Conservation (phyloP, 2,329 filamentous ascomycete genomes). For the Verticillium dahliae region DNA sequence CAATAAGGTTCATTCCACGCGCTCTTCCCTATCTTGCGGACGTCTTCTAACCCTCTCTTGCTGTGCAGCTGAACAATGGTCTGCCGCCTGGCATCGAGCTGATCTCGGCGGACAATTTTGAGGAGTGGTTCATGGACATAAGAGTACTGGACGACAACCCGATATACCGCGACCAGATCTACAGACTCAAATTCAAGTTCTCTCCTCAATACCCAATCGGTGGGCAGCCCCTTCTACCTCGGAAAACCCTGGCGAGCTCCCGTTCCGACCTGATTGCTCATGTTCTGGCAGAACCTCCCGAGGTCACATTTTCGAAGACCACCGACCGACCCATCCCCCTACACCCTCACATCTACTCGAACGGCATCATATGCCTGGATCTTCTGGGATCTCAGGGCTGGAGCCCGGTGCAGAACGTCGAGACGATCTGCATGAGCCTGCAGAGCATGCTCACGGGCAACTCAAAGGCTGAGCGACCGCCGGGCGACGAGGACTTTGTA, state of each 20-base stretch:
- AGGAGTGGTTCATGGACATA: slow-evolving; percentile 92
- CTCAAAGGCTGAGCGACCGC: slow-evolving; percentile 81
- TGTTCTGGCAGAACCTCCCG: slow-evolving; percentile 61
- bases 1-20: slow-evolving; percentile 36
- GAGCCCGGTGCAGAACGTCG: slow-evolving; percentile 95
- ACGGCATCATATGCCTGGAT: slow-evolving; percentile 97
- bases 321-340: slow-evolving; percentile 71
- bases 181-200: slow-evolving; percentile 84
- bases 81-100: slow-evolving; percentile 69
- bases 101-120: slow-evolving; percentile 72
- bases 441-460: slow-evolving; percentile 99
- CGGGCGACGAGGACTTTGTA: slow-evolving; percentile 87
- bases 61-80: slow-evolving; percentile 28
- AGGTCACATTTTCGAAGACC: slow-evolving; percentile 77
- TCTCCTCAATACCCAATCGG: slow-evolving; percentile 82
- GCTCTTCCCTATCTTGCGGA: neutral
- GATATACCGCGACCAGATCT: slow-evolving; percentile 73
- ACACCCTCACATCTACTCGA: slow-evolving; percentile 96
- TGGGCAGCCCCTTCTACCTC: slow-evolving; percentile 29
- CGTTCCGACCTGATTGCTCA: neutral
- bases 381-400: slow-evolving; percentile 82
- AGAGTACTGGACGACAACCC: slow-evolving; percentile 85
- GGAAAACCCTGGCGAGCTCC: neutral
- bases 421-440: slow-evolving; percentile 93
- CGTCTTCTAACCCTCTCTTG: neutral